A percentile compares a stretch with the other conserved stretches of the same genome.
phyloP scores from a whole-genome alignment of 2,329 filamentous ascomycete species.

The Bipolaris zeicola region DNA sequence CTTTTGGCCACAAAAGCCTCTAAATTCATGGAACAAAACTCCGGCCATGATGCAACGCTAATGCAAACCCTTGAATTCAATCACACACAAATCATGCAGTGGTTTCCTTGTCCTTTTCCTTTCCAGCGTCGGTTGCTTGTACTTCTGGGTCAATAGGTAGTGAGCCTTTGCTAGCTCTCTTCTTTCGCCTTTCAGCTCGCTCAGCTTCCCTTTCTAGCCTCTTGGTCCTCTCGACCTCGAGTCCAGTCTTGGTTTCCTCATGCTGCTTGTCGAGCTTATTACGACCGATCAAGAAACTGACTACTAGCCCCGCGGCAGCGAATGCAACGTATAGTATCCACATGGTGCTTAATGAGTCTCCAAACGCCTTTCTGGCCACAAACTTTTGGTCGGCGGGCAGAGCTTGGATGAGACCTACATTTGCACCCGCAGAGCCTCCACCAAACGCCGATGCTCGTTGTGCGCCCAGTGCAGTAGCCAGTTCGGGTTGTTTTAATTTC shows the following conservation, averaged over 20 bases:
- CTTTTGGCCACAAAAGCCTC: not conserved
- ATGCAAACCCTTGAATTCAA: not conserved
- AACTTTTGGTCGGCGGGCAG: conserved; percentile 56
- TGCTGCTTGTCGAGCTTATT: conserved; percentile 53
- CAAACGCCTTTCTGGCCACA: conserved; percentile 51
- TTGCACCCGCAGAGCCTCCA: conserved; percentile 66
- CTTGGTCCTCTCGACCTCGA: conserved; percentile 51
- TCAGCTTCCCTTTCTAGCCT: conserved; percentile 45
- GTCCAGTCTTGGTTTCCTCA: conserved; percentile 56
- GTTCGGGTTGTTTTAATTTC: conserved; percentile 58
- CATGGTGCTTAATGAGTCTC: conserved; percentile 53
- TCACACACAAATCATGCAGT: conserved; percentile 8
- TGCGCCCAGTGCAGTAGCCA: conserved; percentile 59
- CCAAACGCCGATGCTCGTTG: conserved; percentile 60
- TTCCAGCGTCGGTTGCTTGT: conserved; percentile 3
- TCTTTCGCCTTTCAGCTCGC: conserved; percentile 35
- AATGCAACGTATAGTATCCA: conserved; percentile 57
- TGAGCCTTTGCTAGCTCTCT: conserved; percentile 31
- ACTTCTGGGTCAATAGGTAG: conserved; percentile 25
- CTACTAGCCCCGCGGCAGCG: conserved; percentile 47
- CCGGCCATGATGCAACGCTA: conserved; percentile 7
- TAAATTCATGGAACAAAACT: not conserved
- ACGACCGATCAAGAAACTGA: conserved; percentile 49
- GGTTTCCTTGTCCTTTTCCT: conserved; percentile 7
- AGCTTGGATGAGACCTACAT: conserved; percentile 61